Base-by-base conservation (phyloP, 2,329 filamentous ascomycete genomes). In the Penicillium hesseltinei region DNA sequence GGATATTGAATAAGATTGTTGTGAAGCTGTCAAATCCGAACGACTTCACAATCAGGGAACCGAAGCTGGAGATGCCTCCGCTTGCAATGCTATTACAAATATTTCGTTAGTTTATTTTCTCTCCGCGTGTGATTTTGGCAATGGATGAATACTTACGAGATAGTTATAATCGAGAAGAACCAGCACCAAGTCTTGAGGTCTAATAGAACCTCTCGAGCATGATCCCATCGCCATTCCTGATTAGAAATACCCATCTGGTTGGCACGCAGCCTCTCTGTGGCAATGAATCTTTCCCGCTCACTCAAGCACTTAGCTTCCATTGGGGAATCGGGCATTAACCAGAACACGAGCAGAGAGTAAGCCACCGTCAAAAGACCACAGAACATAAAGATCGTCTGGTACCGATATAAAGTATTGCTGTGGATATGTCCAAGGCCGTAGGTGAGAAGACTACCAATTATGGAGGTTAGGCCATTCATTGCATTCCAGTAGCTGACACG, bases 341-440 rank as follows among this genome's bases (percentile, higher is more conserved):
- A 62, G 53, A 80, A 76, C 65, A 83, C 79, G 43, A 79, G 53
- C 33, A 75, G 58, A 0, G 78, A 75, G 5, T 81, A 81, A 0
- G 68, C 71, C 0, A 84, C 77, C 0, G 82, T 84, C 21, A 82
- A 69, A 7, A 80, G 61, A 0, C 82, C 82, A 45, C 81, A 84
- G 62, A 82, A 81, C 23, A 84, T 66, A 62, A 84, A 84, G 17
- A 83, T 82, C 52, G 82, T 78, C 75, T 80, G 58, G 35, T 62
- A 64, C 23, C 61, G 65, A 54, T 75, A 69, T 10, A 82, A 67
- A 0, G 55, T 62, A n/a, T 69, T 51, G 5, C 81, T 82, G 1
- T 81, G 58, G 60, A 87, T 84, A 56, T 82, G 82, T 15, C 83
- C 84, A 0, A 88, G 73, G 0, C 83, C 84, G 58, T 85, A 86